phyloP scores from a whole-genome alignment of 805 yeast species.

The Kregervanrija delftensis region DNA sequence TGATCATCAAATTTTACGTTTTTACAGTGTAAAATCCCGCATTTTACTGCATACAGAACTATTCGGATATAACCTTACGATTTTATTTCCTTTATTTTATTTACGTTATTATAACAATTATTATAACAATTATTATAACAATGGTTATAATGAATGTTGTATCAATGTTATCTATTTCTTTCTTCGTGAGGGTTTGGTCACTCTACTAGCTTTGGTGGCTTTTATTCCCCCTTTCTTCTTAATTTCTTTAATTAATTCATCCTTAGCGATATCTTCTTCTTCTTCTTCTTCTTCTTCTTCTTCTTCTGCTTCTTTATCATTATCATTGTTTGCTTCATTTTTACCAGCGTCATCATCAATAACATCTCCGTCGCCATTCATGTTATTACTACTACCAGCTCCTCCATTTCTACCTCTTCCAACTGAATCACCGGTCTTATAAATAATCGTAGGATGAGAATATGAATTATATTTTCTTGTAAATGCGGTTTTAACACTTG shows the following conservation, averaged over 20 bases:
- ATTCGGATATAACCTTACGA: too few relatives aligned
- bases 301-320: constrained; percentile 29
- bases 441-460: constrained; percentile 81
- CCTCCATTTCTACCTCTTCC: constrained; percentile 27
- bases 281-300: constrained; percentile 34
- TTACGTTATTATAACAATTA: too few relatives aligned
- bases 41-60: too few relatives aligned
- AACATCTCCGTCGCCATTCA: constrained; percentile 52
- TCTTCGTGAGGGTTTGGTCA: not conserved
- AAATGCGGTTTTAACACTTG: constrained; percentile 77
- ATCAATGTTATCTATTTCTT: too few relatives aligned
- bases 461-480: constrained; percentile 75
- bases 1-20: too few relatives aligned
- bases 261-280: constrained; percentile 49
- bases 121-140: too few relatives aligned
- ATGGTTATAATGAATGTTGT: too few relatives aligned
- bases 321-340: constrained; percentile 27
- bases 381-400: constrained; percentile 21
- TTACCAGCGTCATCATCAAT: constrained; percentile 44
- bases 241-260: constrained; percentile 53
- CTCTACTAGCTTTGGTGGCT: not conserved
- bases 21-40: too few relatives aligned
- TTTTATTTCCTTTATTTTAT: too few relatives aligned
- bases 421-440: constrained; percentile 62
- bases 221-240: constrained; percentile 5